These are phyloP conservation scores for Paraphoma chrysanthemicola DNA, from an alignment of 2,329 filamentous ascomycete genomes.

Conservation along the genomic window DNA sequence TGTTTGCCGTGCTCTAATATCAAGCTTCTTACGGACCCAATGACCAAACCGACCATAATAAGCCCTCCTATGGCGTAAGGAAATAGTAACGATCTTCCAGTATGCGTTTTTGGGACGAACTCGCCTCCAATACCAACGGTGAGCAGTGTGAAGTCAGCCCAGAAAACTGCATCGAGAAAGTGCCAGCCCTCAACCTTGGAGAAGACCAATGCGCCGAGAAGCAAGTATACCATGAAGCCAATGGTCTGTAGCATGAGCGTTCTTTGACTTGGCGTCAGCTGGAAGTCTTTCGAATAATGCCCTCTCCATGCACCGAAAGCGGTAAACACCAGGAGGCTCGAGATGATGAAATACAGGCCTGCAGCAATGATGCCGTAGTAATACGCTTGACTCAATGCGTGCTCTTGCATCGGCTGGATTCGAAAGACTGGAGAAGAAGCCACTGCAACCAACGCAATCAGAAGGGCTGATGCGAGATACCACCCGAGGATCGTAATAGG, in stretches of 20 bases:
- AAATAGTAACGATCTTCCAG: constrained; percentile 60
- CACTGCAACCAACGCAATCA: constrained; percentile 60
- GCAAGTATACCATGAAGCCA: constrained; percentile 56
- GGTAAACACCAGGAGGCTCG: constrained; percentile 62
- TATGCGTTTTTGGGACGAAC: constrained; percentile 57
- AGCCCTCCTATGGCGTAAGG: constrained; percentile 64
- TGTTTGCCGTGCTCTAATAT: constrained; percentile 59
- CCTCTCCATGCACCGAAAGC: constrained; percentile 62
- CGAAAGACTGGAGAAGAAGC: constrained; percentile 55
- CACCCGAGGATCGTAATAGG: constrained; percentile 68
- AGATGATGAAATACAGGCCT: constrained; percentile 62
- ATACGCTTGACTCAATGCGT: constrained; percentile 63
- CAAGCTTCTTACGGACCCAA: constrained; percentile 60
- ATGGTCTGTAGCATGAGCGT: constrained; percentile 64
- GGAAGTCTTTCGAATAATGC: constrained; percentile 64
- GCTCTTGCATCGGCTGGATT: constrained; percentile 49
- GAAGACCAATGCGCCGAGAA: constrained; percentile 56
- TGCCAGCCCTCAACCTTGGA: constrained; percentile 60
- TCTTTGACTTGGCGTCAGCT: constrained; percentile 62
- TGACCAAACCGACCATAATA: constrained; percentile 61
- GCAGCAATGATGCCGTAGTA: constrained; percentile 68
- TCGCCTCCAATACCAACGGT: constrained; percentile 63
- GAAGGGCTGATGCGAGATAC: constrained; percentile 60
- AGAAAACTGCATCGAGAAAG: constrained; percentile 63
- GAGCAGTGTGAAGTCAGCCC: constrained; percentile 63